Evolutionary conservation across 2,329 filamentous ascomycete genomes (phyloP).

Genomic region (Phialophora verrucosa): DNA sequence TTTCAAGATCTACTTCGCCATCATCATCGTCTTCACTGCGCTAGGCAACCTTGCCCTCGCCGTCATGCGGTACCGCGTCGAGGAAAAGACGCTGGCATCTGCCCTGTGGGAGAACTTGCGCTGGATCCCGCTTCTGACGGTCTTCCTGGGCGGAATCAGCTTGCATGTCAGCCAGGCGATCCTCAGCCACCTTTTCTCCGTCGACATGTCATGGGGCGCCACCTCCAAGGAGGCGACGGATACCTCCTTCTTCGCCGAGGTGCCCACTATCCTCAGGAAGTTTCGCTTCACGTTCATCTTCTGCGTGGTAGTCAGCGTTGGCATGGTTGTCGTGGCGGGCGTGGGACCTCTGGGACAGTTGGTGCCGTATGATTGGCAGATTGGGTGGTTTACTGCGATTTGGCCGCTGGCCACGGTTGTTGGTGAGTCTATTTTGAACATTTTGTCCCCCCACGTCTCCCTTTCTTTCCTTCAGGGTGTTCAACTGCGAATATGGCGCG

Average conservation of each 20-base stretch:
- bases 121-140: constrained; percentile 68
- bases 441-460: not conserved
- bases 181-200: constrained; percentile 80
- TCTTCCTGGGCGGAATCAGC: constrained; percentile 82
- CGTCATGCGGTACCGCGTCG: constrained; percentile 66
- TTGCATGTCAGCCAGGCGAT: constrained; percentile 82
- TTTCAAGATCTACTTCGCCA: constrained; percentile 67
- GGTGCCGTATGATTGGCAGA: constrained; percentile 61
- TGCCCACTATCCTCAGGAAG: constrained; percentile 76
- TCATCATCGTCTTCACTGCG: constrained; percentile 69
- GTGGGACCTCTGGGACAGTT: constrained; percentile 41
- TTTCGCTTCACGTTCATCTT: constrained; percentile 68
- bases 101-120: constrained; percentile 64
- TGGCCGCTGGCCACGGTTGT: constrained; percentile 62
- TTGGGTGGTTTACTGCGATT: constrained; percentile 64
- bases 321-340: constrained; percentile 58
- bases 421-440: constrained; percentile 39
- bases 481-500: not conserved
- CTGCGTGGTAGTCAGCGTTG: constrained; percentile 52
- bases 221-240: constrained; percentile 75
- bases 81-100: constrained; percentile 58
- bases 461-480: not conserved
- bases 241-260: constrained; percentile 83
- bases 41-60: constrained; percentile 67
- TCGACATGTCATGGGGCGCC: constrained; percentile 85